Base-by-base conservation (phyloP, 306 rosid species). In the Prunus armeniaca region DNA sequence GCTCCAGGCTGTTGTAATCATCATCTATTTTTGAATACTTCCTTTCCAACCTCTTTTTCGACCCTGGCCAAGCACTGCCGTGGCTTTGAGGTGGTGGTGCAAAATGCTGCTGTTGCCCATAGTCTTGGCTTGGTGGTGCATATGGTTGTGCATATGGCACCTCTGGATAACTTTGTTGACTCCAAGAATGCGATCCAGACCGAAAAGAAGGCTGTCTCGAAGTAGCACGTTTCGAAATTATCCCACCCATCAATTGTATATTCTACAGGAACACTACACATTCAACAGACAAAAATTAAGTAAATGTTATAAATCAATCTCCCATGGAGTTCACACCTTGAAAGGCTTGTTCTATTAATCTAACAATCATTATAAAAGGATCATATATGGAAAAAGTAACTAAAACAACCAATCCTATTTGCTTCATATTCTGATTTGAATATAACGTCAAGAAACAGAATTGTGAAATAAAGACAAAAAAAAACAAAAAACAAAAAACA, bases 21-120 rank as follows among this genome's bases (percentile, higher is more conserved):
- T 89, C 98, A 67, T 74, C 96, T 70, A 95, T 95, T 82, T 73
- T 92, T n/a, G 90, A 85, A 84, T 19, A 88, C 90, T 95, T 92
- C 74, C 79, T 83, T 22, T 83, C 95, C 27, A 64, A 49, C 64
- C 65, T 79, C 72, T 73, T 86, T n/a, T 78, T 83, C 14, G 82
- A 60, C 41, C 79, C 87, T 11, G 85, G 87, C 73, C 9, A 81
- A 80, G 75, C 71, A 68, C 79, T 84, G 19, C 88, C 84, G 69
- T 85, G 75, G 77, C 80, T 79, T 63, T 72, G 91, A 69, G 90
- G 62, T 60, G 88, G 66, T 71, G 88, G 66, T 34, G 86, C 88
- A 65, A 45, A 76, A 76, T 85, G 71, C 27, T 82, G 87, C 46
- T 56, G 85, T 9, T 86, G 80, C 69, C 64, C 85, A 54, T 76